Base-by-base conservation (phyloP, 805 yeast species). In the Ogataea siamensis region DNA sequence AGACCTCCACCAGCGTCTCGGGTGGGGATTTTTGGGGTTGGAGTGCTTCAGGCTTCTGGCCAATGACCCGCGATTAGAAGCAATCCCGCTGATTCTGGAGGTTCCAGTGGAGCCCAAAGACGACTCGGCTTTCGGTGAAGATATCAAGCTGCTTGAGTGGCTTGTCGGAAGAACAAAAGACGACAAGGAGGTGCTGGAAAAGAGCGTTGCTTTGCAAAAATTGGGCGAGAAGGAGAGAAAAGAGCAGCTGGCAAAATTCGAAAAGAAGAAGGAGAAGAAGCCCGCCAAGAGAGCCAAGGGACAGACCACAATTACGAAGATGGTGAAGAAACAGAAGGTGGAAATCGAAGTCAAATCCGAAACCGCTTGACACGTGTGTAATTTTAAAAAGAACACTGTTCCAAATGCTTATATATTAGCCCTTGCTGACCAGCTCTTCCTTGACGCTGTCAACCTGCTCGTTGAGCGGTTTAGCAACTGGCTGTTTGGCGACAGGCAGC, bases 1-100 rank as follows among this genome's bases (percentile, higher is more conserved):
- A 46, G 99, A 93, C 60, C 72, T 91, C 38, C 99, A 93, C 58
- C 95, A 93, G 57, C 77, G 80, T 43, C 63, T 93, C 25, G 99
- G 99, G 1, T 70, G 76, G 48, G 99, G 99, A 0, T 93, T 86
- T 53, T 55, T 93, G 31, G 96, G 96, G 0, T 67, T 93, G 31
- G 96, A 91, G 49, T 77, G 82, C 10, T 93, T 93, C 60, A 67
- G 95, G 48, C 63, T 79, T 17, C 63, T 91, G 35, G 87, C 94
- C 47, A 87, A 88, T 59, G 76, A 76, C 38, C 61, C 68, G 1
- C 70, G 78, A 35, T 67, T 91, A 17, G 64, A 73, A 34, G 70
- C 69, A 6, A 71, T 91, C 1, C 98, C 98, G 4, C 74, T 89
- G 23, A 71, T 93, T 14, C 67, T 93, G 41, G 99, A 93, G 54